Conservation (phyloP, 257 asterid genomes). For the Nicotiana otophora region DNA sequence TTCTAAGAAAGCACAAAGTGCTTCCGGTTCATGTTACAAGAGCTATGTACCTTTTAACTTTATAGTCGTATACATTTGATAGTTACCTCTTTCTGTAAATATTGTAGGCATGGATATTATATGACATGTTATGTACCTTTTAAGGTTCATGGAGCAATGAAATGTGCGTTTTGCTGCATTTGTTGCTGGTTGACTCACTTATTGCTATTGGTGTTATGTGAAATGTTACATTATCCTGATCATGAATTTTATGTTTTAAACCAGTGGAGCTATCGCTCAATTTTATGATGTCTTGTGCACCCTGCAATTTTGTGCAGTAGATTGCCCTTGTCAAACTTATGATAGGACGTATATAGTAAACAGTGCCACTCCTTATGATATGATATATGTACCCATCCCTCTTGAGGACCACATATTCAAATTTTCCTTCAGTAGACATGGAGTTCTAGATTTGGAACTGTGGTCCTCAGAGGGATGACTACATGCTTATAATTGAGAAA, state of each 20-base stretch:
- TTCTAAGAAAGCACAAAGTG: conserved; percentile 17
- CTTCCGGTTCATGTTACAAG: conserved; percentile 20
- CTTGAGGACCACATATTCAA: not conserved
- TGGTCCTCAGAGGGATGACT: not conserved
- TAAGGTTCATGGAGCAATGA: conserved; percentile 16
- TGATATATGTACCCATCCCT: too few species aligned
- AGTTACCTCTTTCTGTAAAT: conserved; percentile 34
- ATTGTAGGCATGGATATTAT: conserved; percentile 26
- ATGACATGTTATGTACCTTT: conserved; percentile 19
- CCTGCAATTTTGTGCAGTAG: not conserved
- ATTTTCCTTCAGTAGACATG: not conserved
- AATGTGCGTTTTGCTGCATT: conserved; percentile 18
- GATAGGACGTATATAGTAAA: not conserved
- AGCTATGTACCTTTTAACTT: conserved; percentile 15
- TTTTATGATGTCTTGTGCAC: not conserved
- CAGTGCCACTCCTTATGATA: too few species aligned
- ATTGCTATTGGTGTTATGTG: conserved; percentile 12
- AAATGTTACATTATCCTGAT: not conserved
- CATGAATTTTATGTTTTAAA: not conserved
- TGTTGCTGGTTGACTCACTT: conserved; percentile 6
- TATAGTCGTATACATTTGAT: conserved; percentile 10
- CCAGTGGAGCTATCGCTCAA: not conserved
- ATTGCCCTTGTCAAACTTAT: not conserved
- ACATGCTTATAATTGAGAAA: not conserved
- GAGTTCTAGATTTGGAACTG: not conserved